Percentiles rank a stretch among this genome's conserved stretches.
phyloP scores from a whole-genome alignment of 768 basidiomycete species.

The Dacryopinax spathularia region DNA sequence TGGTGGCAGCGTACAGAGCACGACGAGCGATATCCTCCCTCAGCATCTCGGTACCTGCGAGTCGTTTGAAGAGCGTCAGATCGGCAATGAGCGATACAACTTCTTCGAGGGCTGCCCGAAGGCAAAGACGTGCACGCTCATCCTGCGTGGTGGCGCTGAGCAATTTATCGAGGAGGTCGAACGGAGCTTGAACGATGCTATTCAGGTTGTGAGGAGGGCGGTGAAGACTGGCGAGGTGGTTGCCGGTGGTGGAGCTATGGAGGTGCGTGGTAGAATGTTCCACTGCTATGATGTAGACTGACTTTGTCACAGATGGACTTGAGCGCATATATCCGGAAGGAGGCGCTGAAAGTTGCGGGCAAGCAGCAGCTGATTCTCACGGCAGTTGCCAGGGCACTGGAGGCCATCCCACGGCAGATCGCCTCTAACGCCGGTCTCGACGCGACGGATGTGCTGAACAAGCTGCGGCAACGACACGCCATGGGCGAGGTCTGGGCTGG shows the following conservation, averaged over 20 bases:
- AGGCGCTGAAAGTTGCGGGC: constrained; percentile 85
- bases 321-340: constrained; percentile 81
- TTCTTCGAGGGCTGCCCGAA: constrained; percentile 84
- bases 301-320: constrained; percentile 85
- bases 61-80: constrained; percentile 81
- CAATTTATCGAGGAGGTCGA: constrained; percentile 99
- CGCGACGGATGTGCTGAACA: constrained; percentile 93
- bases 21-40: constrained; percentile 77
- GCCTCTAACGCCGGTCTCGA: constrained; percentile 97
- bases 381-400: constrained; percentile 94
- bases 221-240: constrained; percentile 92
- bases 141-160: constrained; percentile 91
- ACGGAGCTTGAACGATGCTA: constrained; percentile 90
- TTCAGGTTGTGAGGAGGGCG: constrained; percentile 99
- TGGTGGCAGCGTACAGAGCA: constrained; percentile 88
- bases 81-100: constrained; percentile 94
- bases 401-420: constrained; percentile 95
- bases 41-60: constrained; percentile 94
- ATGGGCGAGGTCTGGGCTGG: constrained; percentile 80
- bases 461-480: constrained; percentile 91
- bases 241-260: constrained; percentile 92
- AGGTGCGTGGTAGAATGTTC: constrained; percentile 37
- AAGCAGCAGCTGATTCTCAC: constrained; percentile 87
- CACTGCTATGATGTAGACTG: neutral
- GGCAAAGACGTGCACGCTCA: constrained; percentile 87